phyloP scores from a whole-genome alignment of 768 basidiomycete genomes.

The Sistotremastrum niveocremeum region DNA sequence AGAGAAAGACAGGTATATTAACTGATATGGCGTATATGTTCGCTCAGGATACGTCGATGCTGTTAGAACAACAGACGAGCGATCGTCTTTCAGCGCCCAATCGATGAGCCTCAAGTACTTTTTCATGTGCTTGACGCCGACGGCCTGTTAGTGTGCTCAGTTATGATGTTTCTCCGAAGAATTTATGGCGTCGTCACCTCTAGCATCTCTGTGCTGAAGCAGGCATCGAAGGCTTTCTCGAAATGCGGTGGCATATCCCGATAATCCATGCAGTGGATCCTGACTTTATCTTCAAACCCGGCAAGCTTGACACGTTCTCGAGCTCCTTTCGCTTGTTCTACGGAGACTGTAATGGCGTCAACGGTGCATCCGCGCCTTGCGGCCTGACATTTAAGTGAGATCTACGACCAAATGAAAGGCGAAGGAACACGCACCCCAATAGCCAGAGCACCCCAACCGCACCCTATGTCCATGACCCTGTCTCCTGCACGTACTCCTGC shows the following conservation, averaged over 20 bases:
- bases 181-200: conserved; percentile 13
- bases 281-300: conserved; percentile 20
- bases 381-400: neutral
- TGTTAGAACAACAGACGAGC: conserved; percentile 18
- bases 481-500: conserved; percentile 22
- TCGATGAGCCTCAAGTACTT: conserved; percentile 28
- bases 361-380: conserved; percentile 17
- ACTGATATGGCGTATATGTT: conserved; percentile 12
- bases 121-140: conserved; percentile 21
- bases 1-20: neutral
- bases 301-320: conserved; percentile 20
- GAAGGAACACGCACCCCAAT: conserved; percentile 17
- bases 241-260: conserved; percentile 20
- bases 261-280: conserved; percentile 27
- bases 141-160: conserved; percentile 10
- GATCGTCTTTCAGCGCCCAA: conserved; percentile 24
- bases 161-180: neutral
- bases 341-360: conserved; percentile 26
- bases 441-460: conserved; percentile 26
- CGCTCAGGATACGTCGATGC: conserved; percentile 15
- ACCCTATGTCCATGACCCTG: conserved; percentile 25
- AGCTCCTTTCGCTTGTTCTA: conserved; percentile 22
- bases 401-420: conserved; percentile 7
- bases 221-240: conserved; percentile 25
- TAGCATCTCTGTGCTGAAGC: conserved; percentile 29